phyloP scores from a whole-genome alignment of 306 rosid species.

The Astragalus glycyphyllos region DNA sequence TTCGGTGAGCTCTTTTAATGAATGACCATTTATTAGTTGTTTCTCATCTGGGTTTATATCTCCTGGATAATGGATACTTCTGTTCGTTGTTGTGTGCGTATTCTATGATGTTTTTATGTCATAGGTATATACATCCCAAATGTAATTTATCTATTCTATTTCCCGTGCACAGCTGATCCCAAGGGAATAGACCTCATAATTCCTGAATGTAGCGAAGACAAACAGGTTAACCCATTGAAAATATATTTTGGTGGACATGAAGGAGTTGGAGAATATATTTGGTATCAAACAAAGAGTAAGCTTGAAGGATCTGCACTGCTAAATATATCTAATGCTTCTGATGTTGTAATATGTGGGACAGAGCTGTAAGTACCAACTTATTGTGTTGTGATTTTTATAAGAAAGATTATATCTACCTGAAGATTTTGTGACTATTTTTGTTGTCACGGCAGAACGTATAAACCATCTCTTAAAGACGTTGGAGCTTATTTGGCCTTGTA shows the following conservation, averaged over 20 bases:
- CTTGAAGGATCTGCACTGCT: conserved; percentile 69
- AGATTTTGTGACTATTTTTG: conserved; percentile 31
- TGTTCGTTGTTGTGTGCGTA: conserved; percentile 2
- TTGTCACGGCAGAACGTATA: conserved; percentile 64
- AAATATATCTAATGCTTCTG: conserved; percentile 62
- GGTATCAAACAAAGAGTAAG: conserved; percentile 73
- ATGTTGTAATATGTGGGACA: conserved; percentile 63
- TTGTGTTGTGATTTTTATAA: conserved; percentile 40
- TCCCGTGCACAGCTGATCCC: conserved; percentile 69
- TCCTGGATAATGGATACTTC: neutral
- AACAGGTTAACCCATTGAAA: conserved; percentile 59
- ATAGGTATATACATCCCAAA: neutral
- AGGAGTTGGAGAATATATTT: conserved; percentile 82
- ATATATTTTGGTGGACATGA: conserved; percentile 92
- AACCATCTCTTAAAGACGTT: conserved; percentile 81
- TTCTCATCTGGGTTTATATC: conserved; percentile 18
- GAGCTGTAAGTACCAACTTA: conserved; percentile 62
- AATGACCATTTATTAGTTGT: no score
- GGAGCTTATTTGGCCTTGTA: conserved; percentile 77
- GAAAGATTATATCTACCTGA: conserved; percentile 35
- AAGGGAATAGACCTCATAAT: conserved; percentile 75
- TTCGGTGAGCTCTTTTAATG: neutral
- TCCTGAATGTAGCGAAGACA: conserved; percentile 74
- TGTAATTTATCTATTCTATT: conserved; percentile 23
- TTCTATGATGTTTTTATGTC: neutral